These are phyloP conservation scores for Penicillium sp. DNA, from an alignment of 2,329 filamentous ascomycete genomes.

Conservation along the genomic window DNA sequence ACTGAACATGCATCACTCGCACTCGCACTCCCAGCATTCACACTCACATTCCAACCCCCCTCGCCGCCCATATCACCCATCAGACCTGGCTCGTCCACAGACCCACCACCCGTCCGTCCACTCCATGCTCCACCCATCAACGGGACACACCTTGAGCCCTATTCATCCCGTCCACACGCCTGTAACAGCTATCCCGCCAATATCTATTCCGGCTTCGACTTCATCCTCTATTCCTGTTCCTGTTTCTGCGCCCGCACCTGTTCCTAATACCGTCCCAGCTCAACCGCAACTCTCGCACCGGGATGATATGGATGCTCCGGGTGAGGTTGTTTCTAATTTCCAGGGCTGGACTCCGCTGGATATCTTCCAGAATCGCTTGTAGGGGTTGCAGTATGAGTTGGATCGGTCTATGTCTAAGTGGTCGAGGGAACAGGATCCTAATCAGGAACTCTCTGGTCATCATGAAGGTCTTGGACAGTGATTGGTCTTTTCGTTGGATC, in stretches of 20 bases:
- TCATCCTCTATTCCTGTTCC: not conserved
- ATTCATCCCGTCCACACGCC: not conserved
- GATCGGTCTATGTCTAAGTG: conserved; percentile 25
- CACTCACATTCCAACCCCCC: not conserved
- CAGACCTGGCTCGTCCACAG: not conserved
- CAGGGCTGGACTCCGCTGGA: conserved; percentile 24
- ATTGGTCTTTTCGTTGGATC: not conserved
- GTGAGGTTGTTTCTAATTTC: conserved; percentile 10
- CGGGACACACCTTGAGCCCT: too few relatives aligned
- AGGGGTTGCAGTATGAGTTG: conserved; percentile 16
- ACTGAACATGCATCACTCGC: conserved; percentile 9
- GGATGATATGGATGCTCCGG: conserved; percentile 12
- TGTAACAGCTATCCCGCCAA: not conserved
- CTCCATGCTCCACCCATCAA: not conserved
- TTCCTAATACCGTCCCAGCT: not conserved
- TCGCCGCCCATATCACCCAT: conserved; percentile 1
- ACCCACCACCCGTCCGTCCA: conserved; percentile 1
- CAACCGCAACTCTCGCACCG: not conserved
- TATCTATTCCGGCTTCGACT: not conserved
- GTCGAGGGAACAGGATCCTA: conserved; percentile 22
- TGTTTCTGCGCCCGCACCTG: not conserved
- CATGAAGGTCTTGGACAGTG: conserved; percentile 25
- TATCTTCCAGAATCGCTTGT: conserved; percentile 21
- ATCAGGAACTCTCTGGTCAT: conserved; percentile 18
- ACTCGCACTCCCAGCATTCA: not conserved